phyloP scores from a whole-genome alignment of 2,329 filamentous ascomycete species.

The Thielaviopsis ethacetica region DNA sequence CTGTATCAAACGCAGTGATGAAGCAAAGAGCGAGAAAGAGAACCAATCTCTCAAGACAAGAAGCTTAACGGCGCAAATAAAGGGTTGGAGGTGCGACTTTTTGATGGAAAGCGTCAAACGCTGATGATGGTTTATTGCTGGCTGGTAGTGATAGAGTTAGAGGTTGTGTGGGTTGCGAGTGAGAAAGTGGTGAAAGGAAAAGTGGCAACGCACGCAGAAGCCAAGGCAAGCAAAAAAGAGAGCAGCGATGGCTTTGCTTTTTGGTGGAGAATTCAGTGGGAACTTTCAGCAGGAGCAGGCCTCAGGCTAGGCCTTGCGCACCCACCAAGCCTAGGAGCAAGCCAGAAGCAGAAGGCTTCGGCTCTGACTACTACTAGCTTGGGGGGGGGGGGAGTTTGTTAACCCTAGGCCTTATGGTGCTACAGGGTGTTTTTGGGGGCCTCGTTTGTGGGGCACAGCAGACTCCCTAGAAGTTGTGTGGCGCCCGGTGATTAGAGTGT shows the following conservation, averaged over 20 bases:
- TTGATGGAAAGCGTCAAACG: background rate
- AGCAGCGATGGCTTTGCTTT: background rate
- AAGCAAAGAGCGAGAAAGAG: background rate
- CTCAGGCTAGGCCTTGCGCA: background rate
- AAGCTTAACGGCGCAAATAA: background rate
- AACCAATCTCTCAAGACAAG: background rate
- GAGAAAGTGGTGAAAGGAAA: constrained; percentile 1
- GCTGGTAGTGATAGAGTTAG: background rate
- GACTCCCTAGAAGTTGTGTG: background rate
- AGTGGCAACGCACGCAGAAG: constrained; percentile 6
- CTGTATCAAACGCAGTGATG: background rate
- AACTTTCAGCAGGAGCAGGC: background rate
- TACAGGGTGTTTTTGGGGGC: background rate
- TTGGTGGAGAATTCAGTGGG: constrained; percentile 1
- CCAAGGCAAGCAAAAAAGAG: background rate
- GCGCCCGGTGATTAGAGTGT: background rate
- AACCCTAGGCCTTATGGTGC: background rate
- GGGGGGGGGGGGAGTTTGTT: background rate
- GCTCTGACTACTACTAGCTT: too few species aligned
- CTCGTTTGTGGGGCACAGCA: background rate
- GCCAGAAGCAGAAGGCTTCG: background rate
- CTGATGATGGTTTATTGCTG: constrained; percentile 1
- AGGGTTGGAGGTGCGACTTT: background rate
- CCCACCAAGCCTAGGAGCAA: background rate
- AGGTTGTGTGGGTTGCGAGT: background rate